These are phyloP conservation scores for Cladosporium halotolerans DNA, from an alignment of 2,329 filamentous ascomycete species.

Conservation along the genomic window DNA sequence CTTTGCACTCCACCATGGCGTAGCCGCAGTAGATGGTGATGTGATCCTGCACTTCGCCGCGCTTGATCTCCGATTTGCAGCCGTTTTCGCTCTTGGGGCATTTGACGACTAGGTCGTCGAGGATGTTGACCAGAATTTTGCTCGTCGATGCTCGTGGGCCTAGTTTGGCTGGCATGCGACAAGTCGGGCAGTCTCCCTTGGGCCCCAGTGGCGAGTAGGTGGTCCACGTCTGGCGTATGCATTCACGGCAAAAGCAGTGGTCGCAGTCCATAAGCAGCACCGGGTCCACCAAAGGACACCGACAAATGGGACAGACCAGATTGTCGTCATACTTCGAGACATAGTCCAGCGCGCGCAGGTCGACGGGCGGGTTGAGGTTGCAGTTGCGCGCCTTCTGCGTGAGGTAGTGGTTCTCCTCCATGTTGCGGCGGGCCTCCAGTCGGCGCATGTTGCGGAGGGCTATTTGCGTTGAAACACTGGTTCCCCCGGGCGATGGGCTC, in stretches of 20 bases:
- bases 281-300: constrained; percentile 55
- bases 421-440: constrained; percentile 26
- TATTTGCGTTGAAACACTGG: constrained; percentile 8
- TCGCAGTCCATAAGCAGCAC: constrained; percentile 53
- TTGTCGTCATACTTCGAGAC: constrained; percentile 52
- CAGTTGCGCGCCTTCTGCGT: constrained; percentile 21
- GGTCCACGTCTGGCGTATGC: constrained; percentile 46
- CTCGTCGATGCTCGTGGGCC: constrained; percentile 35
- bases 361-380: constrained; percentile 36
- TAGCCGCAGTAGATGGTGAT: constrained; percentile 56
- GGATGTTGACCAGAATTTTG: constrained; percentile 54
- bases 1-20: constrained; percentile 48
- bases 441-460: constrained; percentile 17
- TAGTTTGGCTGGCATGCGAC: constrained; percentile 42
- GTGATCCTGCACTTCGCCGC: constrained; percentile 53
- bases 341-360: constrained; percentile 54
- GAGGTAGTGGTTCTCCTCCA: constrained; percentile 28
- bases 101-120: constrained; percentile 54
- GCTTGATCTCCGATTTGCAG: constrained; percentile 48
- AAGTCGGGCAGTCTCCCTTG: constrained; percentile 48
- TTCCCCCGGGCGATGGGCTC: constrained; percentile 1
- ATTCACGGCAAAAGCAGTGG: constrained; percentile 58
- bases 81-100: constrained; percentile 52
- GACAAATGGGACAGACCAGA: constrained; percentile 59
- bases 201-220: constrained; percentile 28